Evolutionary conservation across 257 asterid genomes (phyloP).

Genomic region (Penstemon davidsonii): DNA sequence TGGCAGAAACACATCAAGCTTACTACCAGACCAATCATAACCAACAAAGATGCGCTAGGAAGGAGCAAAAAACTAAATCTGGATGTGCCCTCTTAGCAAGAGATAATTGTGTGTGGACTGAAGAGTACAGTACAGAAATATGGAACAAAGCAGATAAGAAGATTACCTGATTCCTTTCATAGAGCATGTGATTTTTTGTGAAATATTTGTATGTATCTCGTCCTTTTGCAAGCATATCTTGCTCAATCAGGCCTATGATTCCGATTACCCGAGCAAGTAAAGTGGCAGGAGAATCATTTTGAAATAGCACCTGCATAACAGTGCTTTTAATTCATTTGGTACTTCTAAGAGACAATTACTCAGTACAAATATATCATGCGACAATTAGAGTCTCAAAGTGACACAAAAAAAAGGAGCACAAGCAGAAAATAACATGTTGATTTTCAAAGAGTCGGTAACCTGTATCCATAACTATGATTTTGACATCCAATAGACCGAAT

Average conservation of each 20-base stretch:
- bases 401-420: background rate
- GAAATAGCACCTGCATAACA: constrained; percentile 78
- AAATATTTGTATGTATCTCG: constrained; percentile 83
- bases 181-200: constrained; percentile 93
- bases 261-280: constrained; percentile 96
- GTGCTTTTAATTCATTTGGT: constrained; percentile 4
- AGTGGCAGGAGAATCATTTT: constrained; percentile 96
- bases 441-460: background rate
- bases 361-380: background rate
- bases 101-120: background rate
- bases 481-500: background rate
- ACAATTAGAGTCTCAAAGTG: background rate
- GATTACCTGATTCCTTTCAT: constrained; percentile 87
- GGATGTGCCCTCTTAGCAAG: background rate
- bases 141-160: background rate
- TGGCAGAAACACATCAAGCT: too few relatives aligned
- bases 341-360: constrained; percentile 21
- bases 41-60: too few relatives aligned
- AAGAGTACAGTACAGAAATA: background rate
- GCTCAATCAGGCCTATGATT: constrained; percentile 75
- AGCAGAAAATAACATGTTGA: background rate
- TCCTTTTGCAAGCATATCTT: constrained; percentile 85
- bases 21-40: too few relatives aligned
- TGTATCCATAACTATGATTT: background rate
- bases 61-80: too few relatives aligned